Conservation (phyloP, 2,329 filamentous ascomycete genomes). For the Penicillium capsulatum region DNA sequence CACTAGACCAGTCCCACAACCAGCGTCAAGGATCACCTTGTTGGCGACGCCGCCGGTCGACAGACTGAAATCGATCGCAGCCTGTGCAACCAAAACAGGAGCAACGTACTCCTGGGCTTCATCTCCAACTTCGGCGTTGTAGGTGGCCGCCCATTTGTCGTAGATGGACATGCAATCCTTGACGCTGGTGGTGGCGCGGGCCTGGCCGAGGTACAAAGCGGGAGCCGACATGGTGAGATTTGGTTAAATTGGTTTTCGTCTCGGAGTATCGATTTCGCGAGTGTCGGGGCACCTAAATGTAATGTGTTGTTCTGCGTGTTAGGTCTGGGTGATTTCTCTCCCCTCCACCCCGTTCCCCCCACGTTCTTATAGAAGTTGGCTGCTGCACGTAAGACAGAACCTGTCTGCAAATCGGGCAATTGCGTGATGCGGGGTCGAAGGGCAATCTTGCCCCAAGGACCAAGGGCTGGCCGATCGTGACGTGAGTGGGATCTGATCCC, state of each 20-base stretch:
- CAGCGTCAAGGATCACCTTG: conserved; percentile 49
- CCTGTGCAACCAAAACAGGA: conserved; percentile 38
- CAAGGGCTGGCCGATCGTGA: too few species aligned
- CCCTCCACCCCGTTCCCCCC: neutral
- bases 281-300: too few species aligned
- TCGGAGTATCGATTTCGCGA: too few species aligned
- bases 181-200: conserved; percentile 33
- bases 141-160: conserved; percentile 46
- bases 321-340: neutral
- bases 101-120: conserved; percentile 40
- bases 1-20: conserved; percentile 55
- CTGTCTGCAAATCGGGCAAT: conserved; percentile 4
- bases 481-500: too few species aligned
- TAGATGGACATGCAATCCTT: conserved; percentile 42
- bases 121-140: conserved; percentile 42
- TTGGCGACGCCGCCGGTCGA: conserved; percentile 15
- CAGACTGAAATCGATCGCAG: conserved; percentile 22
- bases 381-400: conserved; percentile 1
- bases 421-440: conserved; percentile 17
- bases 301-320: too few species aligned
- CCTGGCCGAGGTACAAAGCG: conserved; percentile 33
- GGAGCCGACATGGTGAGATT: conserved; percentile 4
- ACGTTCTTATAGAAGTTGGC: conserved; percentile 11
- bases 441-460: neutral
- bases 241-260: too few species aligned